Evolutionary conservation across 2,329 filamentous ascomycete genomes (phyloP), one percentile per base, ranked within the genome.

Genomic region (Fusarium piperis): DNA sequence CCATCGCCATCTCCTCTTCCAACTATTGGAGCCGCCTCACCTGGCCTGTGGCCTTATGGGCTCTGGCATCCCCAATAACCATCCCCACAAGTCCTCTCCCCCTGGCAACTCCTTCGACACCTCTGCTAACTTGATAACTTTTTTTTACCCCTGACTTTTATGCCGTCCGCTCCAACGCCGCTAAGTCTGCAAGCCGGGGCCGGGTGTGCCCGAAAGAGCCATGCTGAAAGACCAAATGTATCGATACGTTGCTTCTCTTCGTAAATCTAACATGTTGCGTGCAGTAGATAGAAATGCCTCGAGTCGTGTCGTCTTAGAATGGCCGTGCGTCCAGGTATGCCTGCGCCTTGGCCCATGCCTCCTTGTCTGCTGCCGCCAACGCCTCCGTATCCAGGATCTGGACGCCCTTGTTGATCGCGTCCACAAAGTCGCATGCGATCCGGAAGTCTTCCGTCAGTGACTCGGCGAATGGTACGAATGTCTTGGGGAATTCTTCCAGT

Each of bases 401-500:
- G n/a, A 92, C 80, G 44, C 89, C 90, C 20, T 83, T 83, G 70
- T 87, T 83, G 36, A 92, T 78, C 6, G 89, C 88, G 62, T 86
- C 83, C 71, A 91, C 87, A 76, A 92, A 90, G 35, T 83, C 83
- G 70, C 86, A 87, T 44, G 85, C 86, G 26, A 89, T 84, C 11
- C 86, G 84, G 26, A 92, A 81, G 77, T 92, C 90, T 52, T 90
- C 88, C n/a, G 80, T 80, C 68, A 91, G 85, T 51, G 89, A 81
- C 39, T 87, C 85, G 12, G 89, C 88, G 73, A 84, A 87, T 2
- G 90, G 90, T n/a, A 91, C 85, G 74, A 84, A 90, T 15, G 79
- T 84, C 57, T 77, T 78, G 3, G 87, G 85, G 76, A 91, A 91
- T 8, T 81, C 80, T n/a, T 80, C 70, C 65, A 87, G 84, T 64